Base-by-base conservation (phyloP, 2,329 filamentous ascomycete genomes). In the Emmonsiellopsis sp. region DNA sequence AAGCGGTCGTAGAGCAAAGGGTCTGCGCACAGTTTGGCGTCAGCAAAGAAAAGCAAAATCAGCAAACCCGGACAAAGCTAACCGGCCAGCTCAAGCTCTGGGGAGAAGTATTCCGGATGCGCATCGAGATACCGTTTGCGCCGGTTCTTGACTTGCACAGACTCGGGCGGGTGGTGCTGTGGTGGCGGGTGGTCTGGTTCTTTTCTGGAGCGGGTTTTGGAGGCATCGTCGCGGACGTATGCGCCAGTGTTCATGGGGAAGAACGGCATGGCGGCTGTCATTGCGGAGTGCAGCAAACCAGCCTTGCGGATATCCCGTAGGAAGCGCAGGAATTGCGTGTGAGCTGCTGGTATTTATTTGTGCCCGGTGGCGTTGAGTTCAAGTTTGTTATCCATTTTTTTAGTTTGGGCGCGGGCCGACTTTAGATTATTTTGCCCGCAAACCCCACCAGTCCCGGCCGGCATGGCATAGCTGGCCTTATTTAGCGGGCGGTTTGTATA, bases 1-100 rank as follows among this genome's bases (percentile, higher is more conserved):
- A 94, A 77, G 51, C 82, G 80, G 67, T 94, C 87, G 74, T 95
- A 95, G 34, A 94, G 79, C 7, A 92, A 73, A 1, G 89, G 88
- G 69, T 93, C 87, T 78, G 65, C 52, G 57, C 50, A 58, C 53
- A 14, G 21, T 13, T 13, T 6, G 13, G 31, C 42, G 42, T 52
- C 37, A 52, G 50, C 14, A 17, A 33, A 32, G 49, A 21, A 42
- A 43, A 9, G 14, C 10, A 27, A 21, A 14, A 44, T 36, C n/a
- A n/a, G 5, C 17, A 52, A 62, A 64, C 61, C 62, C 21, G 21
- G 21, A 27, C 21, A 27, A 63, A 62, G 67, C 68, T 64, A 65
- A 80, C 78, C 79, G 67, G 79, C 81, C 60, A 84, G 76, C 68
- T 85, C 83, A 55, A 85, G 79, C 52, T 77, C 76, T 46, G 78